Evolutionary conservation across 345 rosid genomes (phyloP).

Genomic region (Euphorbia lathyris): DNA sequence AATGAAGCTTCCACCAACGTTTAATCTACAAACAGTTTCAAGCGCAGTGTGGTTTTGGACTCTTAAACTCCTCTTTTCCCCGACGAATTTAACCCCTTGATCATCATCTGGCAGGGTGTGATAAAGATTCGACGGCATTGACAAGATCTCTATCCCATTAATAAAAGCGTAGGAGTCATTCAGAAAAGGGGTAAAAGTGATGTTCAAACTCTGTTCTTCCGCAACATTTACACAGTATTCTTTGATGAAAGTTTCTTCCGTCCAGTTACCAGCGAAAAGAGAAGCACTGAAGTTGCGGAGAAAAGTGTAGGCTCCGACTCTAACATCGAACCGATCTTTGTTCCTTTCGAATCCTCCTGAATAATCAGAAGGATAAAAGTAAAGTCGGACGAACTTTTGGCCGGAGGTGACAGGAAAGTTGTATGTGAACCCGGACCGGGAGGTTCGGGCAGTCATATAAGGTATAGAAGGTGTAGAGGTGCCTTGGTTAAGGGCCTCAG

Average conservation of each 20-base stretch:
- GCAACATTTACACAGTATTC: conserved; percentile 25
- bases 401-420: conserved; percentile 22
- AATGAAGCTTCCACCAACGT: not conserved
- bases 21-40: not conserved
- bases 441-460: conserved; percentile 29
- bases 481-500: not conserved
- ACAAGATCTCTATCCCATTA: conserved; percentile 15
- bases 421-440: conserved; percentile 19
- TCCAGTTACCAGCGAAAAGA: not conserved
- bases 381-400: conserved; percentile 27
- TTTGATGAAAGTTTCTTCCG: not conserved
- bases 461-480: not conserved
- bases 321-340: conserved; percentile 20
- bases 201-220: conserved; percentile 12
- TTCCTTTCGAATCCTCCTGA: not conserved
- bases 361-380: conserved; percentile 27
- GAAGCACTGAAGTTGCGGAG: conserved; percentile 34
- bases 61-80: not conserved
- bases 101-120: not conserved
- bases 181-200: conserved; percentile 7
- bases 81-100: not conserved
- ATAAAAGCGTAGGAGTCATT: conserved; percentile 10
- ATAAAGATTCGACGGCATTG: conserved; percentile 12
- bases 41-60: not conserved
- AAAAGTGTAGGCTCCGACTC: conserved; percentile 26